Evolutionary conservation across 441 rosid species (phyloP), one percentile per base, ranked within the genome.

Genomic region (Macaranga tanarius): DNA sequence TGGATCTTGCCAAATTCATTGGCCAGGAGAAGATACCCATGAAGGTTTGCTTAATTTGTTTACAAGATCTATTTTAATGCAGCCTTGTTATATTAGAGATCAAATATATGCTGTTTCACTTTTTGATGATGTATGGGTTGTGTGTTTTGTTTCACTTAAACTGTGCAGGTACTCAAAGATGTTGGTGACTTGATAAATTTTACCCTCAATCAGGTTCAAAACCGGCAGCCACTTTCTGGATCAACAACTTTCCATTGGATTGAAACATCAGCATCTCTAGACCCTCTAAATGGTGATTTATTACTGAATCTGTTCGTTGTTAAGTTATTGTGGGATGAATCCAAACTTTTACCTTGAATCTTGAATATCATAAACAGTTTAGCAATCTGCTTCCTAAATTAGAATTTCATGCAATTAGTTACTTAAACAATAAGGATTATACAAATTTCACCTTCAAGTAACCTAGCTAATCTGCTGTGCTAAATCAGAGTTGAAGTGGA

Each of bases 171-270:
- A 70, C 98, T 92, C 67, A 91, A 91, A 84, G 92, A 91, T 82
- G 84, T 92, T 55, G 84, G 98, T 65, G 90, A 95, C 76, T 83
- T 95, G 75, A 82, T 95, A 87, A 90, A 80, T 82, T 86, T 85
- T 80, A 83, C 95, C 57, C 88, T 91, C 73, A 87, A 80, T 82
- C 95, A 88, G 78, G 86, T 89, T 80, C 96, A 84, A 82, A 87
- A 77, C 75, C 89, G 74, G 75, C 90, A 88, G 77, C 90, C 88
- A 77, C 80, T 95, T 73, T 88, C 93, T 58, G 92, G 91, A 72
- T 87, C 94, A 79, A 95, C 99, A 0, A 90, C 86, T 72, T 95
- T 95, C 80, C 84, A 80, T 76, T 95, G 92, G 74, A 91, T 95
- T 79, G 95, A 92, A 74, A 78, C 76, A 67, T 83, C 89, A 58